phyloP scores from a whole-genome alignment of 2,329 filamentous ascomycete genomes.

The Alternaria arborescens region DNA sequence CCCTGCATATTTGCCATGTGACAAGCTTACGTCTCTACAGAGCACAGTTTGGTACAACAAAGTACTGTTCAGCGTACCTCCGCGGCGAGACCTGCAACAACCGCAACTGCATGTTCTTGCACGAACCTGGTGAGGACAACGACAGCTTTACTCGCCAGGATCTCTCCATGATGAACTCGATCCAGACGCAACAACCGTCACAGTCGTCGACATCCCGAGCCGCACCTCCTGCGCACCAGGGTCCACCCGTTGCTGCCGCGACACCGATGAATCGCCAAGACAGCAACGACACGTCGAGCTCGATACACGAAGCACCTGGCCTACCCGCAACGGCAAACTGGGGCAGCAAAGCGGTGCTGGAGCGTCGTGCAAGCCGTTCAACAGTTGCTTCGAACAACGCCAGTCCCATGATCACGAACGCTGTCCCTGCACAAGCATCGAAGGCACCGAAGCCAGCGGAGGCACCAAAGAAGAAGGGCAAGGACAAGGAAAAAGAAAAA shows the following conservation, averaged over 20 bases:
- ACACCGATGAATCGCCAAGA: conserved; percentile 74
- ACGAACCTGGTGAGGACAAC: conserved; percentile 97
- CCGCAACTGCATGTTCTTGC: conserved; percentile 95
- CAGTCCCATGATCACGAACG: conserved; percentile 72
- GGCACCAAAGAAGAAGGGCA: conserved; percentile 38
- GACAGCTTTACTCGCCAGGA: conserved; percentile 96
- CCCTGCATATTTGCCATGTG: conserved; percentile 1
- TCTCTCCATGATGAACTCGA: conserved; percentile 91
- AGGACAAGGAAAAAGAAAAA: conserved; percentile 38
- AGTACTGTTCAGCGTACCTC: conserved; percentile 97
- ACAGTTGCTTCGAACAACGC: conserved; percentile 82
- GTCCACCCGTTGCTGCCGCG: conserved; percentile 61
- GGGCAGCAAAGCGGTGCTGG: conserved; percentile 77
- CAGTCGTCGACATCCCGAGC: conserved; percentile 62
- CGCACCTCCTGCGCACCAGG: conserved; percentile 60
- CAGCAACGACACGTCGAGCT: conserved; percentile 77
- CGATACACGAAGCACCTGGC: conserved; percentile 76
- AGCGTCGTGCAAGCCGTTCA: conserved; percentile 77
- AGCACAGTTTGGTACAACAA: conserved; percentile 86
- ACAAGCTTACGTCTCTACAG: conserved; percentile 50
- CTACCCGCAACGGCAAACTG: conserved; percentile 92
- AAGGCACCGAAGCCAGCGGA: conserved; percentile 45
- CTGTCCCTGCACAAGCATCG: conserved; percentile 51
- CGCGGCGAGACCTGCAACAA: conserved; percentile 95
- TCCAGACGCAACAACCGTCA: conserved; percentile 78